Conservation (phyloP, 2,329 filamentous ascomycete species). For the Akanthomyces uredinophilus region DNA sequence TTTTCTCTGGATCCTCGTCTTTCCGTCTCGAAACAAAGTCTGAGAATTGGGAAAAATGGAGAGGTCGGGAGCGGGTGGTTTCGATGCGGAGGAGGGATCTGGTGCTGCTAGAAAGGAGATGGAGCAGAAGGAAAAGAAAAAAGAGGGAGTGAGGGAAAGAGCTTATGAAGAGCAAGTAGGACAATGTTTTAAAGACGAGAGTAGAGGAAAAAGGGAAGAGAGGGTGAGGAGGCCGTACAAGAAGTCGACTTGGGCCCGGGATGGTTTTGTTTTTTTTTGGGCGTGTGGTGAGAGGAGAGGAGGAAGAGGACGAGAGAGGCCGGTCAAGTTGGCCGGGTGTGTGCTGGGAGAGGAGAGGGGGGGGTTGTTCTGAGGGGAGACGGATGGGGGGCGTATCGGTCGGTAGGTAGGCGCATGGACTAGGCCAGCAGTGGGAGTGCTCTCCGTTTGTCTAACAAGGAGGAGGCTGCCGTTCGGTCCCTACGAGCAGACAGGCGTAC, state of each 20-base stretch:
- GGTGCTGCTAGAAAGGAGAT: slow-evolving; percentile 22
- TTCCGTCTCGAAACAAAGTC: slow-evolving; percentile 7
- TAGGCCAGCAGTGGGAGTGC: not conserved
- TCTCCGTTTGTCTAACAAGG: not conserved
- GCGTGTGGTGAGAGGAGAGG: not conserved
- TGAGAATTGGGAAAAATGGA: slow-evolving; percentile 24
- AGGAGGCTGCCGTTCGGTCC: not conserved
- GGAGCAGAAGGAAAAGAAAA: slow-evolving; percentile 22
- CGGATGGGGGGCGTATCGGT: not conserved
- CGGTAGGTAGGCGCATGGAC: too few species aligned
- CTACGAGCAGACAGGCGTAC: too few species aligned
- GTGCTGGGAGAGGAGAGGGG: not conserved
- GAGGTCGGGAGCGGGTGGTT: slow-evolving; percentile 27
- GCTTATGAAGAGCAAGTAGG: slow-evolving; percentile 15
- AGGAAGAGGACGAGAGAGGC: not conserved
- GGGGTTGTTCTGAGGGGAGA: not conserved
- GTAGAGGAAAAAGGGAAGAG: slow-evolving; percentile 16
- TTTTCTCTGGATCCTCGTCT: not conserved
- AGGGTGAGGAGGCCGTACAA: slow-evolving; percentile 9
- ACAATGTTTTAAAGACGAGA: slow-evolving; percentile 18
- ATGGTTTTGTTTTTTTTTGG: slow-evolving; percentile 15
- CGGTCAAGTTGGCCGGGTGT: not conserved
- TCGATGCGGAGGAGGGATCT: slow-evolving; percentile 18
- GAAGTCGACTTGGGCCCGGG: slow-evolving; percentile 9
- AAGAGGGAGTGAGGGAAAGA: not conserved